These are phyloP conservation scores for Tetradesmus lagerheimii DNA, from an alignment of 139 green algal species.

Conservation along the genomic window DNA sequence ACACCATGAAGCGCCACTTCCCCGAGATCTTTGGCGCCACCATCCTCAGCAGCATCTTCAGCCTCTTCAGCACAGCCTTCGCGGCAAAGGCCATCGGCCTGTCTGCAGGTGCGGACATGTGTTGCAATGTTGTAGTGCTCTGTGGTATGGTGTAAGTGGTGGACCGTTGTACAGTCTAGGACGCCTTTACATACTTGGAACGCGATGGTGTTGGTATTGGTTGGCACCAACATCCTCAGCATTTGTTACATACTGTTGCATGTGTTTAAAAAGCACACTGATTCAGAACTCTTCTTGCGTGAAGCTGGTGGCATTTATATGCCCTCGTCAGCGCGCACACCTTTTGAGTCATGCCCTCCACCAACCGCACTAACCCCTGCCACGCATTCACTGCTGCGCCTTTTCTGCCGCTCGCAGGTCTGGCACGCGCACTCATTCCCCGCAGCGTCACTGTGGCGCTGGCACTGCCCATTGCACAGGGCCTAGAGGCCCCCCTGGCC, in stretches of 20 bases:
- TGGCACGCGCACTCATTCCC: conserved; percentile 81
- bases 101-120: conserved; percentile 48
- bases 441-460: conserved; percentile 89
- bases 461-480: conserved; percentile 84
- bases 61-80: conserved; percentile 82
- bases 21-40: conserved; percentile 85
- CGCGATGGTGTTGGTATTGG: no score
- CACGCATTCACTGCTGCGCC: no score
- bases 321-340: background rate
- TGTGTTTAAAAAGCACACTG: no score
- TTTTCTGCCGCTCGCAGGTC: conserved; percentile 44
- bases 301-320: no score
- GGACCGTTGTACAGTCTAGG: no score
- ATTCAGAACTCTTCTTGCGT: no score
- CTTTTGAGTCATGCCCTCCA: no score
- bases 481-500: conserved; percentile 72
- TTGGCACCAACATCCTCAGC: no score
- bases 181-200: no score
- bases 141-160: no score
- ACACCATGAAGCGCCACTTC: conserved; percentile 84
- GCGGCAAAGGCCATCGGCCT: conserved; percentile 69
- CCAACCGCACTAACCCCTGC: background rate
- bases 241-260: no score
- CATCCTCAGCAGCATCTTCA: conserved; percentile 77
- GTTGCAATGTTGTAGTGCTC: background rate